Evolutionary conservation across 2,329 filamentous ascomycete genomes (phyloP).

Genomic region (Phialocephala subalpina): DNA sequence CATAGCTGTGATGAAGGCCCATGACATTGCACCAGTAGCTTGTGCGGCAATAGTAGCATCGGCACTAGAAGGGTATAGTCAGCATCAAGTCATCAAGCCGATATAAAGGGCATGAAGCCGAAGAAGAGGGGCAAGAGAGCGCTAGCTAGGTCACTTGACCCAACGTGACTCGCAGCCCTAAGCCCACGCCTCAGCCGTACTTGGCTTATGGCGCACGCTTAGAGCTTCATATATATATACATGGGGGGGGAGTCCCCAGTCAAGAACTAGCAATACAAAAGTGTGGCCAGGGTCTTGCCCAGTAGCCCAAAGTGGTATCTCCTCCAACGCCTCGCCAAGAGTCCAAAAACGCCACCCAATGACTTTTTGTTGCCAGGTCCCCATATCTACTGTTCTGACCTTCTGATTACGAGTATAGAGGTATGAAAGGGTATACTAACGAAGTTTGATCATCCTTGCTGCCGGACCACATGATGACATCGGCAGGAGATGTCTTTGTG

Average conservation of each 20-base stretch:
- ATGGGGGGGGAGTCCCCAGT: conserved; percentile 25
- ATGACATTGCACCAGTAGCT: conserved; percentile 98
- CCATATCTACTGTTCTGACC: conserved; percentile 60
- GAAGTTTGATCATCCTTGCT: conserved; percentile 96
- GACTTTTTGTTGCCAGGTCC: conserved; percentile 67
- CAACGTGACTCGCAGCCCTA: conserved; percentile 45
- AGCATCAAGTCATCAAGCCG: conserved; percentile 24
- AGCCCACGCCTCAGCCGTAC: conserved; percentile 39
- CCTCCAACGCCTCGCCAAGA: conserved; percentile 37
- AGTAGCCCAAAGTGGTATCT: conserved; percentile 31
- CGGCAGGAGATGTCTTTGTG: conserved; percentile 92
- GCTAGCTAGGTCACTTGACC: conserved; percentile 32
- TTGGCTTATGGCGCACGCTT: conserved; percentile 37
- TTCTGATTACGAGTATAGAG: conserved; percentile 64
- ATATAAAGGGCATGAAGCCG: neutral
- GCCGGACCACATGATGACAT: conserved; percentile 98
- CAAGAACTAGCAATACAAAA: conserved; percentile 25
- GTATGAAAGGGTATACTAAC: conserved; percentile 61
- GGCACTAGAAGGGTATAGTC: conserved; percentile 62
- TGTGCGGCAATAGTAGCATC: conserved; percentile 86
- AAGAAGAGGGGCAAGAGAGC: neutral
- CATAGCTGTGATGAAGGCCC: conserved; percentile 91
- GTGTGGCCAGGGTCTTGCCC: conserved; percentile 31
- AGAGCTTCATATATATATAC: conserved; percentile 37
- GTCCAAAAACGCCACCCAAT: conserved; percentile 60